Percentiles rank a stretch among this genome's conserved stretches.
Conservation (phyloP, 2,329 filamentous ascomycete species). For the Fonsecaea erecta region DNA sequence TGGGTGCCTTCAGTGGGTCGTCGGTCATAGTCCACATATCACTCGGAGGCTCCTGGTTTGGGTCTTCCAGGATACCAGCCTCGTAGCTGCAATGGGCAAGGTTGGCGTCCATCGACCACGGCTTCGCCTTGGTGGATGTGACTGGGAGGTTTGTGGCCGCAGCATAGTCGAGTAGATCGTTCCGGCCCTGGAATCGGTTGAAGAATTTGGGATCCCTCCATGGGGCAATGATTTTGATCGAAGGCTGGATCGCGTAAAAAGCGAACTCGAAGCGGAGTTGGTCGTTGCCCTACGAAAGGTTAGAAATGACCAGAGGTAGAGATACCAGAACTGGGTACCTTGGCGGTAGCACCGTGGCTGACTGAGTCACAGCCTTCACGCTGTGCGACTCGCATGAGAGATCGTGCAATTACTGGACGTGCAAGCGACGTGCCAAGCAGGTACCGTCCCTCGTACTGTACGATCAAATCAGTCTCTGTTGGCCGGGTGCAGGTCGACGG, state of each 20-base stretch:
- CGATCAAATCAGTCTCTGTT: background rate
- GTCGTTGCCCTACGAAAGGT: slow-evolving; percentile 49
- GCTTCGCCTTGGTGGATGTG: slow-evolving; percentile 55
- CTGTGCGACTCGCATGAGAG: slow-evolving; percentile 49
- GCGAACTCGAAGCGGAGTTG: slow-evolving; percentile 57
- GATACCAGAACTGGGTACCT: background rate
- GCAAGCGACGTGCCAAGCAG: slow-evolving; percentile 43
- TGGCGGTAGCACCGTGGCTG: slow-evolving; percentile 52
- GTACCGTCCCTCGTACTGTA: slow-evolving; percentile 30
- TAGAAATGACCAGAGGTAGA: background rate
- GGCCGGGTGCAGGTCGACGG: background rate
- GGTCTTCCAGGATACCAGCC: slow-evolving; percentile 71
- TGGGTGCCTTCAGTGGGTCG: slow-evolving; percentile 53
- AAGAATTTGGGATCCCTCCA: slow-evolving; percentile 56
- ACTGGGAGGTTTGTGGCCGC: slow-evolving; percentile 37
- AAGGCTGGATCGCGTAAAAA: slow-evolving; percentile 54
- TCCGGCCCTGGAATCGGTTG: slow-evolving; percentile 54
- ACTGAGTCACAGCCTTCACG: slow-evolving; percentile 48
- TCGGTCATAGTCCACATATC: slow-evolving; percentile 79
- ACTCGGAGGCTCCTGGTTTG: slow-evolving; percentile 63
- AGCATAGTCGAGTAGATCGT: slow-evolving; percentile 56
- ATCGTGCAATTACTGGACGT: slow-evolving; percentile 54
- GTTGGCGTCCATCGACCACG: slow-evolving; percentile 71
- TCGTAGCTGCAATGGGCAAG: slow-evolving; percentile 70
- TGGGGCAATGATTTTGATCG: slow-evolving; percentile 54